Percentiles rank a stretch among this genome's conserved stretches.
These are phyloP conservation scores for Leptomonas pyrrhocoris DNA, from an alignment of 208 protist genomes.

Conservation along the genomic window DNA sequence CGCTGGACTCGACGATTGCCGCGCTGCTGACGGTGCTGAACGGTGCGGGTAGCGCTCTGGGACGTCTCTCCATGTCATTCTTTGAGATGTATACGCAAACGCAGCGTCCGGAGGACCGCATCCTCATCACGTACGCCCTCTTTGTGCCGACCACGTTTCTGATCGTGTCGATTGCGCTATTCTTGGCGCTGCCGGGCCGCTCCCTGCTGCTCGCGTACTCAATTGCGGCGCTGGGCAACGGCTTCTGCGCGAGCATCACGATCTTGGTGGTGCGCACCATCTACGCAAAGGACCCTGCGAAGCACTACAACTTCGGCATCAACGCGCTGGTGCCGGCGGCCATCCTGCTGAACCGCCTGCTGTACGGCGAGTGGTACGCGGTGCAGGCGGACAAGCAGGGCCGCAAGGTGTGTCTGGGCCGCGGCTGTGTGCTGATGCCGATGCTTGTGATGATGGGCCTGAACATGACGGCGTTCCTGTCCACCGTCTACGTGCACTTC, in stretches of 20 bases:
- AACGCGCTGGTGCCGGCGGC: slow-evolving; percentile 37
- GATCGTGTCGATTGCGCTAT: slow-evolving; percentile 54
- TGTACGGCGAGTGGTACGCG: slow-evolving; percentile 77
- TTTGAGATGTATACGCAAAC: slow-evolving; percentile 61
- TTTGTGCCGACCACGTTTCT: slow-evolving; percentile 54
- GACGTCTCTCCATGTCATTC: slow-evolving; percentile 51
- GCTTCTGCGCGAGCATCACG: slow-evolving; percentile 50
- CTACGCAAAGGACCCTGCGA: slow-evolving; percentile 78
- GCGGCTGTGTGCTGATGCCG: slow-evolving; percentile 53
- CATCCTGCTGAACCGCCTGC: slow-evolving; percentile 64
- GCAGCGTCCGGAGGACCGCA: slow-evolving; percentile 53
- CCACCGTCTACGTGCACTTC: slow-evolving; percentile 41
- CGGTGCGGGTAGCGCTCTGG: slow-evolving; percentile 58
- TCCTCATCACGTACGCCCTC: slow-evolving; percentile 64
- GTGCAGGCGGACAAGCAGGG: slow-evolving; percentile 47
- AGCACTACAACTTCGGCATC: slow-evolving; percentile 52
- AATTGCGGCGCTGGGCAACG: slow-evolving; percentile 63
- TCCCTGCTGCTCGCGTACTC: slow-evolving; percentile 46
- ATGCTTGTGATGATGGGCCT: slow-evolving; percentile 57
- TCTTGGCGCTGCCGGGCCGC: slow-evolving; percentile 40
- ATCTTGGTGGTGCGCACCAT: slow-evolving; percentile 65
- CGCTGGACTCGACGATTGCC: slow-evolving; percentile 40
- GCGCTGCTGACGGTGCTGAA: slow-evolving; percentile 70
- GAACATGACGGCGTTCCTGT: slow-evolving; percentile 39
- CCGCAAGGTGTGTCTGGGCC: slow-evolving; percentile 36